Percentiles rank a stretch among this genome's conserved stretches.
Evolutionary conservation across 176 grass and related monocot species (phyloP).

Genomic region (Alopecurus myosuroides): DNA sequence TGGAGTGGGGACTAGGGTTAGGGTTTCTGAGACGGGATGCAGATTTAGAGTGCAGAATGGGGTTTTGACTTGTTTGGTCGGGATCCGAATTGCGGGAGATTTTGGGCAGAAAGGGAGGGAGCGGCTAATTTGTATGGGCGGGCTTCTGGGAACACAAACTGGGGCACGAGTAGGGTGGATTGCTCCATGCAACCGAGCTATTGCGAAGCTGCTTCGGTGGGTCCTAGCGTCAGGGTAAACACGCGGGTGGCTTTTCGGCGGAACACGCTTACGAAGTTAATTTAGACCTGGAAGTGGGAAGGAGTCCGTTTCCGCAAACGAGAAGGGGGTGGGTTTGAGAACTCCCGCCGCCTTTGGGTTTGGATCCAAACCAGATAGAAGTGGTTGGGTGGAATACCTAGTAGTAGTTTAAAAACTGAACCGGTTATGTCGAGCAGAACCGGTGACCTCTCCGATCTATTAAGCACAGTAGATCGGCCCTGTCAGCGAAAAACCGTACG

Average conservation of each 20-base stretch:
- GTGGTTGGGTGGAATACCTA: no score
- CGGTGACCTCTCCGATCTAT: no score
- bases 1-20: slow-evolving; percentile 17
- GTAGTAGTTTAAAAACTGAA: no score
- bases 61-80: not conserved
- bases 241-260: not conserved
- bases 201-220: not conserved
- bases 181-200: not conserved
- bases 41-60: not conserved
- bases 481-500: no score
- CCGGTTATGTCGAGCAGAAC: no score
- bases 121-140: not conserved
- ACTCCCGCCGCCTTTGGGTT: no score
- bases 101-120: not conserved
- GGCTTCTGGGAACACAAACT: not conserved
- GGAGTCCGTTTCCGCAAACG: not conserved
- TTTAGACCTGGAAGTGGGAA: not conserved
- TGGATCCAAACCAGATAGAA: no score
- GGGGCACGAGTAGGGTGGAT: not conserved
- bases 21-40: slow-evolving; percentile 33
- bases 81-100: no score
- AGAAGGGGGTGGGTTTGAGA: not conserved
- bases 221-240: not conserved
- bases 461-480: no score
- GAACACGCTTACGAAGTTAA: not conserved